Percentiles rank a stretch among this genome's conserved stretches.
These are phyloP conservation scores for Pedinophyceae sp. DNA, from an alignment of 139 green algal species.

Conservation along the genomic window DNA sequence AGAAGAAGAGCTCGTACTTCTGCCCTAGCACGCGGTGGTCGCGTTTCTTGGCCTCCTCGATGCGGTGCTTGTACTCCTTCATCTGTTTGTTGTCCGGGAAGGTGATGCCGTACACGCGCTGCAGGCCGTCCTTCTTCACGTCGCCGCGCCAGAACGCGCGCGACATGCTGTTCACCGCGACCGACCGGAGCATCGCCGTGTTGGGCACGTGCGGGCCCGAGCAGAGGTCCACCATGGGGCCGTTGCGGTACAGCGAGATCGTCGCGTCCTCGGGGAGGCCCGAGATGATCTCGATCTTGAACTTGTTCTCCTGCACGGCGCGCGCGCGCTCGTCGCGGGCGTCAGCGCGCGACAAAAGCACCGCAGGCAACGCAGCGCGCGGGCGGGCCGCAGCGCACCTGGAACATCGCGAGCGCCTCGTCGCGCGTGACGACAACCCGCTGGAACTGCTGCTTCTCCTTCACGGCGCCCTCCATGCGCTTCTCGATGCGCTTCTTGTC, in stretches of 20 bases:
- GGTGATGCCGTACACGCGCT: constrained; percentile 92
- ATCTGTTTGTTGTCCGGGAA: constrained; percentile 87
- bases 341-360: too few species aligned
- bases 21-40: constrained; percentile 85
- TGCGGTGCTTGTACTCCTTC: constrained; percentile 84
- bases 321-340: too few species aligned
- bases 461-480: constrained; percentile 51
- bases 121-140: constrained; percentile 43
- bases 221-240: constrained; percentile 95
- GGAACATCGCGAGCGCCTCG: constrained; percentile 90
- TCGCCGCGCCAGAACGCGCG: constrained; percentile 80
- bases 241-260: constrained; percentile 75
- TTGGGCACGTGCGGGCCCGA: constrained; percentile 81
- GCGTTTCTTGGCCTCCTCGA: constrained; percentile 92
- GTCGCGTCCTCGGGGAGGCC: constrained; percentile 59
- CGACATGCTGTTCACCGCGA: constrained; percentile 48
- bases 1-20: constrained; percentile 90
- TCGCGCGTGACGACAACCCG: constrained; percentile 74
- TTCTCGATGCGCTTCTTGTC: constrained; percentile 62
- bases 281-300: constrained; percentile 95
- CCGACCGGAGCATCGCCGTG: constrained; percentile 68
- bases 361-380: too few species aligned
- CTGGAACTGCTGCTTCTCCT: constrained; percentile 84
- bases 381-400: constrained; percentile 4
- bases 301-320: constrained; percentile 72